These are phyloP conservation scores for Aspergillus ochraceus DNA, from an alignment of 2,329 filamentous ascomycete species.

Conservation along the genomic window DNA sequence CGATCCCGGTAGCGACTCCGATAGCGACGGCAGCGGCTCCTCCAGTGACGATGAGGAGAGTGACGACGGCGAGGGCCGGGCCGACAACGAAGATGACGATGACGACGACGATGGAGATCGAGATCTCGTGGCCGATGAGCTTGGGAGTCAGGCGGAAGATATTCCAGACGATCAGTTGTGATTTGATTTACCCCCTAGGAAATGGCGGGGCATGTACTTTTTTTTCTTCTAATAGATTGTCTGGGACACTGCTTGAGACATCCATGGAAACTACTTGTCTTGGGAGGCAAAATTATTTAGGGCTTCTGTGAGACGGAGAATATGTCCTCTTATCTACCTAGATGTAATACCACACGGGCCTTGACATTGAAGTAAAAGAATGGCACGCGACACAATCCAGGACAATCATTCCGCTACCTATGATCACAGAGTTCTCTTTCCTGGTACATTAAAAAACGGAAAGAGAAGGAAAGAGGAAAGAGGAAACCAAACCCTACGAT, in stretches of 20 bases:
- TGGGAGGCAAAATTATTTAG: background rate
- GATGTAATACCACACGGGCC: background rate
- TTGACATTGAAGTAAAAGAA: background rate
- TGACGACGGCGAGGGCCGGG: slow-evolving; percentile 27
- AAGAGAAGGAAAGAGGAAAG: no score
- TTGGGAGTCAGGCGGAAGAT: slow-evolving; percentile 47
- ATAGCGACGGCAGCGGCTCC: slow-evolving; percentile 49
- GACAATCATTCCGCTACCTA: background rate
- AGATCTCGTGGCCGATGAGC: slow-evolving; percentile 42
- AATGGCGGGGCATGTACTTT: background rate
- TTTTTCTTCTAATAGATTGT: background rate
- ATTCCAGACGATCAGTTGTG: slow-evolving; percentile 31
- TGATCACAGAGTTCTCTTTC: background rate
- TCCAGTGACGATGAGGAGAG: slow-evolving; percentile 45
- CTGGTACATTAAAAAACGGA: no score
- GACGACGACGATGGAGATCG: slow-evolving; percentile 31
- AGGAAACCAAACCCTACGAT: no score
- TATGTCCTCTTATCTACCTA: background rate
- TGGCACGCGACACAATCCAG: background rate
- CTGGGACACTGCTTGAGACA: background rate
- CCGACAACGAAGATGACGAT: slow-evolving; percentile 28
- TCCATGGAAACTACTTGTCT: background rate
- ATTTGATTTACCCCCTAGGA: background rate
- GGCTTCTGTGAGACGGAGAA: background rate
- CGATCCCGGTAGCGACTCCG: slow-evolving; percentile 50